A percentile compares a stretch with the other conserved stretches of the same genome.
Evolutionary conservation across 2,329 filamentous ascomycete genomes (phyloP).

Genomic region (Hypoxylon sp.): DNA sequence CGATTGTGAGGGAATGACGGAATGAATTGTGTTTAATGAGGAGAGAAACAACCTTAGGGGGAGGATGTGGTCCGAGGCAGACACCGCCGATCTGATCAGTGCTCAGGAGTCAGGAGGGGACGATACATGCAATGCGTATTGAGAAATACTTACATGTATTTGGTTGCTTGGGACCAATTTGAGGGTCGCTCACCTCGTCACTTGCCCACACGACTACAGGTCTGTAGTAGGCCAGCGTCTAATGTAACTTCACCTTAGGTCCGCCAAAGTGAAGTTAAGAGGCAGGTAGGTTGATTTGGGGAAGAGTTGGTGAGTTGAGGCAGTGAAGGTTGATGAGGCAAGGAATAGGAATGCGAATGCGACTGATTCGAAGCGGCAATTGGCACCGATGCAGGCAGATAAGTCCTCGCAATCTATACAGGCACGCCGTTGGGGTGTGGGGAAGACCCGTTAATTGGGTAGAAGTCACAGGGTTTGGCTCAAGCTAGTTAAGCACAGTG

Average conservation of each 20-base stretch:
- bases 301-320: slow-evolving; percentile 24
- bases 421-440: slow-evolving; percentile 29
- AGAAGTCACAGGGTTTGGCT: neutral
- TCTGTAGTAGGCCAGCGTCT: slow-evolving; percentile 5
- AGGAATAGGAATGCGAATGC: slow-evolving; percentile 8
- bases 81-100: slow-evolving; percentile 39
- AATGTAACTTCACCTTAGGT: slow-evolving; percentile 12
- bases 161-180: neutral
- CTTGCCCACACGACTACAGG: neutral
- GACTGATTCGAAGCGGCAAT: slow-evolving; percentile 39
- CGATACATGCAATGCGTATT: slow-evolving; percentile 20
- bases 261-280: neutral
- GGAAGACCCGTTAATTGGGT: slow-evolving; percentile 25
- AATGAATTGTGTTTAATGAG: slow-evolving; percentile 36
- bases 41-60: slow-evolving; percentile 24
- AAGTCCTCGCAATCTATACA: slow-evolving; percentile 40
- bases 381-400: slow-evolving; percentile 42
- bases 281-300: slow-evolving; percentile 1
- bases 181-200: slow-evolving; percentile 15
- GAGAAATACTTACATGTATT: slow-evolving; percentile 20
- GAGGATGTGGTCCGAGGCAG: slow-evolving; percentile 39
- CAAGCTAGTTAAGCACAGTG: slow-evolving; percentile 12
- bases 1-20: slow-evolving; percentile 38
- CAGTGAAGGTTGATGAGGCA: slow-evolving; percentile 5
- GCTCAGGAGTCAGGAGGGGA: slow-evolving; percentile 37